Evolutionary conservation across 2,329 filamentous ascomycete species (phyloP).

Genomic region (Cercospora sp.): DNA sequence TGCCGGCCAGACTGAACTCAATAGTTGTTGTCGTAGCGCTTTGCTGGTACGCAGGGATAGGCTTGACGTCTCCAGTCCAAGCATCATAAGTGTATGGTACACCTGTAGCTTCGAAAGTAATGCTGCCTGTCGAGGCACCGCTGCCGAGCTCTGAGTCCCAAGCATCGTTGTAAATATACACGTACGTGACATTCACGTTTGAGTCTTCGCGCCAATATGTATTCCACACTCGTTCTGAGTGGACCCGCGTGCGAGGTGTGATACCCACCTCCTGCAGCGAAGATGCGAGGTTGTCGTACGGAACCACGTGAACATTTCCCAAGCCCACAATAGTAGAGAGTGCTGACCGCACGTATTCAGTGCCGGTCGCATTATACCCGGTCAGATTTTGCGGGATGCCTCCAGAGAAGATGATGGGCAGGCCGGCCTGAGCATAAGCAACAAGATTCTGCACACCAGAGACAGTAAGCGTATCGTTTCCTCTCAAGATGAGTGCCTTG

Average conservation of each 20-base stretch:
- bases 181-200: slow-evolving; percentile 37
- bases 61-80: slow-evolving; percentile 45
- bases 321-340: slow-evolving; percentile 33
- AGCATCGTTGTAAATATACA: slow-evolving; percentile 48
- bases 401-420: slow-evolving; percentile 48
- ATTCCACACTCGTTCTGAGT: slow-evolving; percentile 38
- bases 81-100: slow-evolving; percentile 45
- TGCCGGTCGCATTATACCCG: slow-evolving; percentile 18
- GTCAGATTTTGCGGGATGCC: slow-evolving; percentile 37
- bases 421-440: slow-evolving; percentile 42
- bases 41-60: slow-evolving; percentile 40
- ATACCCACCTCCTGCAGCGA: slow-evolving; percentile 40
- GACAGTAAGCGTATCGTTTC: slow-evolving; percentile 43
- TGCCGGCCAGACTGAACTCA: slow-evolving; percentile 42
- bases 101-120: slow-evolving; percentile 38
- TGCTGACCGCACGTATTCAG: slow-evolving; percentile 25
- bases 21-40: slow-evolving; percentile 37
- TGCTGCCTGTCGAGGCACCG: slow-evolving; percentile 27
- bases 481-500: slow-evolving; percentile 47
- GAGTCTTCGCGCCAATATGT: slow-evolving; percentile 42
- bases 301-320: slow-evolving; percentile 42
- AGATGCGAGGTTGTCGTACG: slow-evolving; percentile 36
- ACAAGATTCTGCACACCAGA: slow-evolving; percentile 40
- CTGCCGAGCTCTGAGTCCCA: slow-evolving; percentile 25
- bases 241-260: slow-evolving; percentile 36